phyloP scores from a whole-genome alignment of 352 stramenopile genomes.

The Pythium pyrilobum region DNA sequence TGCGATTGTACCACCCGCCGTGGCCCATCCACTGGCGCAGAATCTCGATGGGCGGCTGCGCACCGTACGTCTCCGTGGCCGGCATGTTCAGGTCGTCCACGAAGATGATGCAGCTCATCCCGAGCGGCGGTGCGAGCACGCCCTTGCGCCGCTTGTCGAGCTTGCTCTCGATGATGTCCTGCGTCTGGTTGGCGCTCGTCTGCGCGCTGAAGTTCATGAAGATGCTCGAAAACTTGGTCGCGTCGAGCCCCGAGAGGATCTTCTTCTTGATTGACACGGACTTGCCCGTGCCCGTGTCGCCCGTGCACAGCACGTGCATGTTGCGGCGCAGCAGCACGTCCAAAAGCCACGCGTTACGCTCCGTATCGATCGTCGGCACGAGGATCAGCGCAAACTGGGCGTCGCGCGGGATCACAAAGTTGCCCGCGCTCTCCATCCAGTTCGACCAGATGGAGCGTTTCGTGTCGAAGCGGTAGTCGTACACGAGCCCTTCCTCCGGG shows the following conservation, averaged over 20 bases:
- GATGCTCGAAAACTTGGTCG: constrained; percentile 77
- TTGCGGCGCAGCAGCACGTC: constrained; percentile 85
- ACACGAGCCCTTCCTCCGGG: constrained; percentile 72
- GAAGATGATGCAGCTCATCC: constrained; percentile 90
- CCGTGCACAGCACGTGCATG: constrained; percentile 88
- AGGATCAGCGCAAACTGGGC: constrained; percentile 87
- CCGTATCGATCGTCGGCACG: constrained; percentile 92
- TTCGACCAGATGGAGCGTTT: constrained; percentile 79
- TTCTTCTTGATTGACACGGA: constrained; percentile 93
- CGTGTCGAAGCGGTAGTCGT: constrained; percentile 89
- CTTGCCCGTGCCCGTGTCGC: constrained; percentile 93
- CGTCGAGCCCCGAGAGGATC: constrained; percentile 71
- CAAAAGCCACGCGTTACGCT: constrained; percentile 90
- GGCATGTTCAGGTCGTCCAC: constrained; percentile 95
- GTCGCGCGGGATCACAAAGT: constrained; percentile 62
- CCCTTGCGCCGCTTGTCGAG: constrained; percentile 93
- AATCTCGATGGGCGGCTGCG: constrained; percentile 91
- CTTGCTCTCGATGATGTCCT: constrained; percentile 93
- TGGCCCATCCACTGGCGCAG: constrained; percentile 94
- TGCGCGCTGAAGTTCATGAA: constrained; percentile 93
- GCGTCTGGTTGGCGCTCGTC: constrained; percentile 92
- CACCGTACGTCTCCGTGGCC: constrained; percentile 91
- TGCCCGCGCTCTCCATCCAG: constrained; percentile 55
- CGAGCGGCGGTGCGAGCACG: constrained; percentile 86
- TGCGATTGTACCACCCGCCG: constrained; percentile 92